Base-by-base conservation (phyloP, 2,329 filamentous ascomycete species). In the Trichoderma polysporum region DNA sequence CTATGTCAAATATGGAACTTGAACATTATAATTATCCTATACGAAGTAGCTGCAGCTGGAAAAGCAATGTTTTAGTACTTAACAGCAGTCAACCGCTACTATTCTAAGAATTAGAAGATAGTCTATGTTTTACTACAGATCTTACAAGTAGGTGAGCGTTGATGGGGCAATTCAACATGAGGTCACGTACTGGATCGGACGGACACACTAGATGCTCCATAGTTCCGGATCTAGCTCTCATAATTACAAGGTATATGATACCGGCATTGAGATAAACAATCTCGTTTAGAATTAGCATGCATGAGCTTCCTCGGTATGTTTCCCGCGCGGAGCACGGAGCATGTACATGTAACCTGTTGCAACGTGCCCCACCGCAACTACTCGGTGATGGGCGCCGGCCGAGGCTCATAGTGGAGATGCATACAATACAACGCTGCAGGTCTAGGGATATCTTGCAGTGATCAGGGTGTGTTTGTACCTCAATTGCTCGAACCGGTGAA, bases 371-470 rank as follows among this genome's bases (percentile, higher is more conserved):
- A 22, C 31, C 22, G 31, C 31, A 39, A 19, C 22, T 52, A n/a
- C 29, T 58, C 35, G 54, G 54, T 39, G 19, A 62, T 37, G 49
- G 9, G 37, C 27, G 65, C 45, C 58, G 59, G 35, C 60, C 61
- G 61, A 64, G 61, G 61, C 37, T 45, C n/a, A 3, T 25, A 12
- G 58, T 47, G 59, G 63, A 45, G 54, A 60, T 50, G 5, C 0
- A 25, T 29, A 25, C 13, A 17, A 22, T 13, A 50, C 22, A 2
- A 9, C 47, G 13, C 47, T 50, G 47, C 25, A 6, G 13, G 19
- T 29, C 19, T 50, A 25, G 22, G 22, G 47, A 50, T 1, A 12
- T 22, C n/a, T 22, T 17, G 22, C 41, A 45, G 22, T 45, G n/a
- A 45, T 6, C 9, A 17, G 41, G 8, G 8, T 2, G 10, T 12